phyloP scores from a whole-genome alignment of 345 rosid species.

The Hibiscus syriacus region DNA sequence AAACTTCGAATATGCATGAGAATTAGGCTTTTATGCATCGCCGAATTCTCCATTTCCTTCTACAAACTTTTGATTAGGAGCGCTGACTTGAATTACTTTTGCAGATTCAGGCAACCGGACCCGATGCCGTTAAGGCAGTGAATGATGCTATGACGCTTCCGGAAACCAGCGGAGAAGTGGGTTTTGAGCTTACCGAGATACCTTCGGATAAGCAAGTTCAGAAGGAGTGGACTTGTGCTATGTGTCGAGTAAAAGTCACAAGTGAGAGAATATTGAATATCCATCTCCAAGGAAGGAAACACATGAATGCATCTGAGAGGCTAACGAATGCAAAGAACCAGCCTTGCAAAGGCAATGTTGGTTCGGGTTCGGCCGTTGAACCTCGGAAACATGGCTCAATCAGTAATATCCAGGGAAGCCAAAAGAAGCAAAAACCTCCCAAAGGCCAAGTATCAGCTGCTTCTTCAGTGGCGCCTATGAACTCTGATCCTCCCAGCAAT shows the following conservation, averaged over 20 bases:
- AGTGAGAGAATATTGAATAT: constrained; percentile 9
- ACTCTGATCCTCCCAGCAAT: not conserved
- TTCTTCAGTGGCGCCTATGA: not conserved
- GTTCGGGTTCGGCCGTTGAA: not conserved
- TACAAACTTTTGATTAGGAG: not conserved
- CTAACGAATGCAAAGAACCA: constrained; percentile 16
- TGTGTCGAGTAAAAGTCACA: constrained; percentile 17
- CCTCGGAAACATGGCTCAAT: not conserved
- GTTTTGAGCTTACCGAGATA: not conserved
- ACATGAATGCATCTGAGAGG: constrained; percentile 10
- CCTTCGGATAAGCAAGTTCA: constrained; percentile 4
- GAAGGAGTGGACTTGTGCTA: constrained; percentile 25
- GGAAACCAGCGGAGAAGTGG: not conserved
- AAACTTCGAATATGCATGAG: not conserved
- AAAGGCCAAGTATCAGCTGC: not conserved
- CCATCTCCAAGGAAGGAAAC: constrained; percentile 23
- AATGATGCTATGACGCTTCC: not conserved
- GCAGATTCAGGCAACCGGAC: constrained; percentile 1
- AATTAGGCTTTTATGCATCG: not conserved
- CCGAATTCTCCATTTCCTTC: not conserved
- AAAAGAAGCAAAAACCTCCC: not conserved
- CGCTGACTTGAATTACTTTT: not conserved
- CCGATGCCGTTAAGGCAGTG: not conserved
- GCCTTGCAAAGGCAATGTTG: constrained; percentile 1
- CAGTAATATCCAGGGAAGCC: not conserved